Evolutionary conservation across 352 stramenopile species (phyloP), one percentile per base, ranked within the genome.

Genomic region (Lagenidium giganteum): DNA sequence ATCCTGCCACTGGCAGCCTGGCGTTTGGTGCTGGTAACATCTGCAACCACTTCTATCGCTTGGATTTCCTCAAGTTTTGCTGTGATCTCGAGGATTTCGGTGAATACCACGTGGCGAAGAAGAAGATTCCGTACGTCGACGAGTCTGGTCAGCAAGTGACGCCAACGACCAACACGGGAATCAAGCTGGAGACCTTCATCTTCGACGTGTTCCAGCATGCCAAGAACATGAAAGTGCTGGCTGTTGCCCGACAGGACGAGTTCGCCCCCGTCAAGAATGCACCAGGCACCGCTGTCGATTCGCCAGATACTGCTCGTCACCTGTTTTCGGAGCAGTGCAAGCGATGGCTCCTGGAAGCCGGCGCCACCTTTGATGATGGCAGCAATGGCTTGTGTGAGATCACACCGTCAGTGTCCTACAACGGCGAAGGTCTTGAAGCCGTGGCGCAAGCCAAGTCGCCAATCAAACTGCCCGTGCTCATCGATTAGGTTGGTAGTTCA

Each of bases 121-220:
- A 98, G 64, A 97, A 97, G 64, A 97, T 98, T 36, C 82, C 85
- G 7, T 81, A 73, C 42, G 93, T 78, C 14, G 66, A 96, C 45
- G 61, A 64, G 14, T 53, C 50, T 22, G 78, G 80, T 23, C 51
- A 58, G 13, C 93, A 71, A 8, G 55, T 92, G 6, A 79, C 64
- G 29, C 85, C 85, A 8, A 47, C 47, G 11, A 45, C 47, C 8
- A 89, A 87, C 49, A 95, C 96, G 55, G 94, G 89, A 16, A 83
- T 98, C 61, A 98, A 98, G 66, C 58, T 98, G 22, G 95, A 98
- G 64, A 83, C 73, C 12, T 98, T 98, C 67, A 98, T 98, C 47
- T 98, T 98, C 61, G 95, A 98, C 64, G 83, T 97, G 5, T 98
- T 98, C 55, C 79, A 83, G 97, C 46, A 94, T 97, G 44, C 61